Percentiles rank a stretch among this genome's conserved stretches.
These are phyloP conservation scores for Naganishia kalamii DNA, from an alignment of 768 basidiomycete genomes.

Conservation along the genomic window DNA sequence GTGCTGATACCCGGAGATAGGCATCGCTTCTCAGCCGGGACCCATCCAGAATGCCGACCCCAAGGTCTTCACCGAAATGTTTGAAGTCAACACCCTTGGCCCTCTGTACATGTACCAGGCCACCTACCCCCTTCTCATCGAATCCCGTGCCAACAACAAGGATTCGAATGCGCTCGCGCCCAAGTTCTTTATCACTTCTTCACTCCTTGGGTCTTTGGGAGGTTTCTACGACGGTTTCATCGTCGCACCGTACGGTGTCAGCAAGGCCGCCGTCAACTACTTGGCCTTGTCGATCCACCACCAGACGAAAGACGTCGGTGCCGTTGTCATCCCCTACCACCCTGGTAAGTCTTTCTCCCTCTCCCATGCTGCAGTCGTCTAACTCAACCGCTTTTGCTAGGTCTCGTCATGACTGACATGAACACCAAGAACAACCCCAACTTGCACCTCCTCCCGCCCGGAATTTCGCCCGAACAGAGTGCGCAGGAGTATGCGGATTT, in stretches of 20 bases:
- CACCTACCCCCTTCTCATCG: constrained; percentile 12
- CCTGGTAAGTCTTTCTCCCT: constrained; percentile 8
- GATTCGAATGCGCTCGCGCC: not conserved
- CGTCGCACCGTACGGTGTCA: constrained; percentile 21
- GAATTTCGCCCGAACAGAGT: not conserved
- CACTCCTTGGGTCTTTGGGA: constrained; percentile 1
- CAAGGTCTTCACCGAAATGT: not conserved
- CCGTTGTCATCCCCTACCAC: constrained; percentile 10
- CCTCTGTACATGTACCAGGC: constrained; percentile 22
- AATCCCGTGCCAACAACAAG: not conserved
- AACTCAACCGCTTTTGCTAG: not conserved
- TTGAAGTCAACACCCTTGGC: constrained; percentile 22
- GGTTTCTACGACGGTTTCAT: not conserved
- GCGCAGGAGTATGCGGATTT: not conserved
- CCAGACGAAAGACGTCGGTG: constrained; percentile 1
- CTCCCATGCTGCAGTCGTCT: too few species aligned
- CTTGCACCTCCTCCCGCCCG: not conserved
- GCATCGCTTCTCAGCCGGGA: not conserved
- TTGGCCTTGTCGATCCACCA: constrained; percentile 26
- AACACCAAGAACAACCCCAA: not conserved
- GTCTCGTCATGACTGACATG: constrained; percentile 19
- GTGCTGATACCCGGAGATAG: not conserved
- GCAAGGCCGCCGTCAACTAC: constrained; percentile 28
- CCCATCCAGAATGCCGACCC: not conserved
- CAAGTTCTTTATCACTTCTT: constrained; percentile 26